Conservation (phyloP, 768 basidiomycete genomes). For the Heimioporus sp. region DNA sequence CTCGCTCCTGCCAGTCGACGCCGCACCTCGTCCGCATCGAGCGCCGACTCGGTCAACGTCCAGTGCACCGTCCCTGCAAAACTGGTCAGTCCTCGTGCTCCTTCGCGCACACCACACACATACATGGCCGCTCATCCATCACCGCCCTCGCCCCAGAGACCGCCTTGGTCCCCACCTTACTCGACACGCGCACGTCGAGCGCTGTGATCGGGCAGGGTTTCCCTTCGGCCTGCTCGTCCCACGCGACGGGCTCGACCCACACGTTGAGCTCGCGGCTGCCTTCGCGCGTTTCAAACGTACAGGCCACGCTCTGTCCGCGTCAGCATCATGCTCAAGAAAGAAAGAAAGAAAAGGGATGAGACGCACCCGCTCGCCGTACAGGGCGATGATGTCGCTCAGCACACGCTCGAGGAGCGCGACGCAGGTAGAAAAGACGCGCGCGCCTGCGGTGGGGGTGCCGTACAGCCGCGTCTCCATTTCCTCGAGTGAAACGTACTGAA, state of each 20-base stretch:
- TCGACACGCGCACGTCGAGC: constrained; percentile 50
- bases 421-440: constrained; percentile 74
- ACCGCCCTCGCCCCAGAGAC: constrained; percentile 19
- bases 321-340: not conserved
- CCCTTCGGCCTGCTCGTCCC: constrained; percentile 36
- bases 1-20: constrained; percentile 31
- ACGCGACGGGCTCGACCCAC: constrained; percentile 64
- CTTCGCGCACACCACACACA: too few relatives aligned
- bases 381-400: constrained; percentile 50
- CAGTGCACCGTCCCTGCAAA: constrained; percentile 62
- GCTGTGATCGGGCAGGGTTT: constrained; percentile 49
- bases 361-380: constrained; percentile 68
- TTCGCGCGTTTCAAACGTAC: constrained; percentile 59
- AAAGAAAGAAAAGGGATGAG: not conserved
- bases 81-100: too few relatives aligned
- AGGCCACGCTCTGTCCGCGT: constrained; percentile 47
- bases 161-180: constrained; percentile 41
- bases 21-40: constrained; percentile 36
- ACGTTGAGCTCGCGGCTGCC: constrained; percentile 46
- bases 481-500: constrained; percentile 84
- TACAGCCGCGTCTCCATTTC: constrained; percentile 88
- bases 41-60: constrained; percentile 43
- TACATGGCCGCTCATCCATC: not conserved
- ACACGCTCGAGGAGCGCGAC: constrained; percentile 68
- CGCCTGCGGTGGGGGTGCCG: constrained; percentile 49